Base-by-base conservation (phyloP, 768 basidiomycete species). In the Naematelia aurantialba region DNA sequence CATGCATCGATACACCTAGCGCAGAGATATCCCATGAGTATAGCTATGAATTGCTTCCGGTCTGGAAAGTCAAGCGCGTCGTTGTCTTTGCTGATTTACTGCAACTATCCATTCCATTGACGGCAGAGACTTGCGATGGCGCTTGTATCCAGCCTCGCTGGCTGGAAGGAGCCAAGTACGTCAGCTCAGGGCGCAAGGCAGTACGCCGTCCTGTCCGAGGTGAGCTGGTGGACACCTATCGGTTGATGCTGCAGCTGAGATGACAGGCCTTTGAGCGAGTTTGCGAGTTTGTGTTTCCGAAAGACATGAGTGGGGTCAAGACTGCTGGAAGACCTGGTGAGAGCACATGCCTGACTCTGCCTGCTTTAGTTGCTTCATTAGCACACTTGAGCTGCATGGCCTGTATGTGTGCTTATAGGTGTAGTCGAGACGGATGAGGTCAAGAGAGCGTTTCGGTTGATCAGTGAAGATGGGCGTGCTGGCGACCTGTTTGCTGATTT, bases 371-470 rank as follows among this genome's bases (percentile, higher is more conserved):
- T n/a, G n/a, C n/a, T n/a, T n/a, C n/a, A n/a, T n/a, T n/a, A n/a
- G n/a, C n/a, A n/a, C n/a, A n/a, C n/a, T n/a, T n/a, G n/a, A n/a
- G 11, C 22, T 46, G n/a, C 14, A 34, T 30, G 25, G 19, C 21
- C 19, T 14, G 3, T 8, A 26, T 21, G 25, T 48, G 45, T 29
- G 11, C 2, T 31, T 21, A 45, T 45, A 22, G 14, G 24, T 3
- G 10, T 58, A 59, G 60, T 60, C 49, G 68, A 73, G 53, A 73
- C 71, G 10, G 60, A 60, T 1, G 68, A 67, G 14, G 59, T 70
- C 19, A 59, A 58, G 0, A 24, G 29, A 2, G 68, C 71, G 11
- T 55, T 73, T 17, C 42, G 47, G 4, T 26, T 64, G 5, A n/a
- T 63, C 8, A 48, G 49, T 17, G 24, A 51, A 25, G n/a, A 50